Evolutionary conservation across 306 rosid genomes (phyloP), one percentile per base, ranked within the genome.

Genomic region (Sicyos edulis): DNA sequence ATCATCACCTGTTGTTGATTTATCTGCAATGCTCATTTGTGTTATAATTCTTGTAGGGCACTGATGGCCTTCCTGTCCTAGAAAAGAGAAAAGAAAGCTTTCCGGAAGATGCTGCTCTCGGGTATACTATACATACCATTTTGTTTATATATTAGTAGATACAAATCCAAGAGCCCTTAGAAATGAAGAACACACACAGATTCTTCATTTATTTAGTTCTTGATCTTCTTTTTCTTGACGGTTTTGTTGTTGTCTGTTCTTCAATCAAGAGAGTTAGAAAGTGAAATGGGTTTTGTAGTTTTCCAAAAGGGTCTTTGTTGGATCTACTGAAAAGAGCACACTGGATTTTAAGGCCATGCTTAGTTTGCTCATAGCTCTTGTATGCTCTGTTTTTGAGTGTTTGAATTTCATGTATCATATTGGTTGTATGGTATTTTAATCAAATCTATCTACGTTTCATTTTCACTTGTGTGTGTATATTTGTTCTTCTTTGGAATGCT

Each of bases 161-260:
- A 82, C 80, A 76, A 50, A 82, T 0, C 0, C 78, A 90, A 92
- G 81, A 90, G 96, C 77, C 98, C 98, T 58, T 92, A 72, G 72
- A 6, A 3, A 34, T 0, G 24, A 16, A 8, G 8, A 37, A 37
- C 22, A 4, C 4, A 16, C 15, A 34, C 0, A 12, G 7, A 37
- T 6, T 37, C 0, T 26, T 58, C 9, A 40, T 24, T 57, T 22
- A 2, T 22, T 21, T 22, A 24, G 24, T 22, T 22, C n/a, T 57
- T 13, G 2, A 8, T 20, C 6, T 56, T 19, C 6, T 21, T 55
- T 22, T 22, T 49, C 15, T 49, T 4, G 20, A 9, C 50, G 52
- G 10, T 65, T 44, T 42, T 17, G 12, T 19, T 26, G 12, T 1
- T 16, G 45, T 40, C 6, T 40, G 45, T 62, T 21, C 4, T 20